These are phyloP conservation scores for Pittosporum tobira DNA, from an alignment of 129 eudicot genomes.

Conservation along the genomic window DNA sequence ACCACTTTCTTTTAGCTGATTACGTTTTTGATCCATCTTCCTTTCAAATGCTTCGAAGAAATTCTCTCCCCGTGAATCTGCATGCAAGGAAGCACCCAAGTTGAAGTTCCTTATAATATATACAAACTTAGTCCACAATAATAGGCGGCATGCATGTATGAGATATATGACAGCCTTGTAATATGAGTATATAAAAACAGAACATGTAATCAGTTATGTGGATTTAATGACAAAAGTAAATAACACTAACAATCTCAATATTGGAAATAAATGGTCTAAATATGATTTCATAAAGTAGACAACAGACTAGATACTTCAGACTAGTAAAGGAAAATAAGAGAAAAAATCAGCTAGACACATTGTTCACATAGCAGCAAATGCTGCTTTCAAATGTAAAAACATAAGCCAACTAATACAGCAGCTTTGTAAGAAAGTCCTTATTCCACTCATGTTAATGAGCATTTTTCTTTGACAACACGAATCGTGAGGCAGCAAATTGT, in stretches of 20 bases:
- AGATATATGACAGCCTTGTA: neutral
- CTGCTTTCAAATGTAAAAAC: conserved; percentile 5
- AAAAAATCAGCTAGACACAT: conserved; percentile 14
- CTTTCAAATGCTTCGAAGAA: conserved; percentile 76
- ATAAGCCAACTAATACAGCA: conserved; percentile 16
- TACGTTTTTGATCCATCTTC: conserved; percentile 79
- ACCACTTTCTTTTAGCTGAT: conserved; percentile 83
- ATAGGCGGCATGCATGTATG: neutral
- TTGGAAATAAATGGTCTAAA: neutral
- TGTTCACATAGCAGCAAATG: conserved; percentile 11
- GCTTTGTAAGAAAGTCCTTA: conserved; percentile 15
- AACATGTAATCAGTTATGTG: neutral
- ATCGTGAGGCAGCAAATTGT: conserved; percentile 22
- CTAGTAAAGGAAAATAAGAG: neutral
- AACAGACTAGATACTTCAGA: neutral
- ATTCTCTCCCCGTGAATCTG: conserved; percentile 67
- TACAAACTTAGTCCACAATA: neutral
- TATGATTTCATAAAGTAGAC: conserved; percentile 3
- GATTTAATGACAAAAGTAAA: neutral
- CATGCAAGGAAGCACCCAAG: conserved; percentile 16
- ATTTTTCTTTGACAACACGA: neutral
- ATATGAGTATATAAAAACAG: neutral
- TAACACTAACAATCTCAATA: neutral
- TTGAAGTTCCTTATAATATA: neutral
- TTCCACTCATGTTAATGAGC: neutral